Evolutionary conservation across 495 filamentous ascomycete species (phyloP).

Genomic region (Aspergillus olivimuriae): DNA sequence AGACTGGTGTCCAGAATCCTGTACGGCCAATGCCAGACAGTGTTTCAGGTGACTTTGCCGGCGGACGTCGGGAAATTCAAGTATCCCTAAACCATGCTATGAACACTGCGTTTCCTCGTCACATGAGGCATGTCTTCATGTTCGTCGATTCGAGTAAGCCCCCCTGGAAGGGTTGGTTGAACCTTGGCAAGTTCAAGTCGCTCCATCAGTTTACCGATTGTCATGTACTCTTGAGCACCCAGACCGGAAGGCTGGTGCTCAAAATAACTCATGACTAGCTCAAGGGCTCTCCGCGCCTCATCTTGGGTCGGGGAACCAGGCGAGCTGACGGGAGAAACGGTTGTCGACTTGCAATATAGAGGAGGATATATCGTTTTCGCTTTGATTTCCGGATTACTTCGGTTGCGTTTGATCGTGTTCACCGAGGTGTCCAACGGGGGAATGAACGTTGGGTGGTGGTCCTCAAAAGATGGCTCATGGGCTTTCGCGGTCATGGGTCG

Average conservation of each 20-base stretch:
- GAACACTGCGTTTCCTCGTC: slow-evolving; percentile 51
- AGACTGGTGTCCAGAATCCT: too few species aligned
- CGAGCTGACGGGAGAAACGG: slow-evolving; percentile 32
- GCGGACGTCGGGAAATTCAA: neutral
- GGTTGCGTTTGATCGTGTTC: slow-evolving; percentile 37
- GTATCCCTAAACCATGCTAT: slow-evolving; percentile 27
- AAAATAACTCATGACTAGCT: slow-evolving; percentile 81
- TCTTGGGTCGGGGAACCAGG: slow-evolving; percentile 75
- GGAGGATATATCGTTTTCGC: slow-evolving; percentile 44
- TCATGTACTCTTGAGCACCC: slow-evolving; percentile 73
- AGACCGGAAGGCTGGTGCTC: slow-evolving; percentile 62
- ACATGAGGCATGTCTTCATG: slow-evolving; percentile 33
- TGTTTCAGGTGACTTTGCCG: neutral
- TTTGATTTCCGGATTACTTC: slow-evolving; percentile 40
- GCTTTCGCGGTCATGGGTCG: slow-evolving; percentile 51
- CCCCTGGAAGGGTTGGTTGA: slow-evolving; percentile 57
- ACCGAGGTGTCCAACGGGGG: slow-evolving; percentile 17
- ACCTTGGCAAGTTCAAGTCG: slow-evolving; percentile 66
- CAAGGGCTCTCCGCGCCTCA: slow-evolving; percentile 78
- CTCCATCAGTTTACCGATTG: slow-evolving; percentile 79
- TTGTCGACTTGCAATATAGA: slow-evolving; percentile 30
- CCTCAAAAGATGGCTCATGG: slow-evolving; percentile 66
- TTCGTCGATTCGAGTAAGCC: slow-evolving; percentile 59
- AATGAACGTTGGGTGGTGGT: slow-evolving; percentile 23
- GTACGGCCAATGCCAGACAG: too few species aligned